These are phyloP conservation scores for Lentinula novae-zelandiae DNA, from an alignment of 1,284 basidiomycete species.

Conservation along the genomic window DNA sequence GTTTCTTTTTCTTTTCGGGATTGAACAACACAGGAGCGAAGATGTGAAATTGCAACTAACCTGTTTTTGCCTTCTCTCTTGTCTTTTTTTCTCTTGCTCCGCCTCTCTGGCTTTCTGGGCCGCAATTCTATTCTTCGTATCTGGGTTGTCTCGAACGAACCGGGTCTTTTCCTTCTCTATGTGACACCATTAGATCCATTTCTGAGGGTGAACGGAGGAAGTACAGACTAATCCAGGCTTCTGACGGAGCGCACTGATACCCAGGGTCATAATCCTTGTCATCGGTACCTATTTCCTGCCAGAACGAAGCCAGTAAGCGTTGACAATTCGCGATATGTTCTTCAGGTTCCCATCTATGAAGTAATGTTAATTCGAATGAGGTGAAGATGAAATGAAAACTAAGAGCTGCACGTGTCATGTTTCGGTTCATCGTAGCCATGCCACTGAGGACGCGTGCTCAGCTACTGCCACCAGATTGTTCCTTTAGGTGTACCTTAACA, in stretches of 20 bases:
- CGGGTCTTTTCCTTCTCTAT: slow-evolving; percentile 3
- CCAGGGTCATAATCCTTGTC: slow-evolving; percentile 12
- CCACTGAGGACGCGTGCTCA: slow-evolving; percentile 9
- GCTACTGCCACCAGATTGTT: neutral
- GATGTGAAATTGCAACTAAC: neutral
- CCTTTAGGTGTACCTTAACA: slow-evolving; percentile 6
- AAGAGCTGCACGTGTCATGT: slow-evolving; percentile 7
- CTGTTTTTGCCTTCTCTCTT: neutral
- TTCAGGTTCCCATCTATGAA: slow-evolving; percentile 12
- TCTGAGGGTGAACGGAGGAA: neutral
- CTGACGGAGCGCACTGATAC: neutral
- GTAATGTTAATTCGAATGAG: neutral
- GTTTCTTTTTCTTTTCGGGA: neutral
- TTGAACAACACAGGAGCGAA: neutral
- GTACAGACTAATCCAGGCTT: slow-evolving; percentile 12
- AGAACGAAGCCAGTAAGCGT: slow-evolving; percentile 7
- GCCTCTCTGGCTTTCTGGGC: neutral
- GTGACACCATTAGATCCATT: neutral
- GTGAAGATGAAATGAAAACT: neutral
- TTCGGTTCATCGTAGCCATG: slow-evolving; percentile 8
- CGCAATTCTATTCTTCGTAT: neutral
- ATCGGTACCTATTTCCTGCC: slow-evolving; percentile 11
- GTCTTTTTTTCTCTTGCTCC: neutral
- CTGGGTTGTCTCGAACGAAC: neutral
- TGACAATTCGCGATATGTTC: slow-evolving; percentile 7